These are phyloP conservation scores for Carpinus viminea DNA, from an alignment of 306 rosid species.

Conservation along the genomic window DNA sequence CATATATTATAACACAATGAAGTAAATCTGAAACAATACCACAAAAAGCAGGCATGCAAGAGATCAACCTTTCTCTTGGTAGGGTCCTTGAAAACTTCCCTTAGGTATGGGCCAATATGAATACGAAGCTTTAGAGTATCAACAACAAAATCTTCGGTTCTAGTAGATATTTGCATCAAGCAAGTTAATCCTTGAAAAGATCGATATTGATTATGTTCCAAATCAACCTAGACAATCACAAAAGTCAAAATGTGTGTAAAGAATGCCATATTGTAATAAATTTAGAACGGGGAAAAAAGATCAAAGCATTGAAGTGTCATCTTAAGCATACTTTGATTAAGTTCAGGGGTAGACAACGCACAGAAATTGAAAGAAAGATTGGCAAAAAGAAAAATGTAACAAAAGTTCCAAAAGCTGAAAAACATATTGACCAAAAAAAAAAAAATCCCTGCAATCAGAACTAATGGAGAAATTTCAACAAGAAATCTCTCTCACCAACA, in stretches of 20 bases:
- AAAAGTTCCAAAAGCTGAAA: not conserved
- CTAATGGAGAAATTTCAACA: not conserved
- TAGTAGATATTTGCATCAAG: conserved; percentile 94
- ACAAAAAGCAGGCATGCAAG: not conserved
- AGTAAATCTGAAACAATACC: not conserved
- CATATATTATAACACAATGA: conserved; percentile 25
- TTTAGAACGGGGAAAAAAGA: not conserved
- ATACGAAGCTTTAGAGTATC: conserved; percentile 88
- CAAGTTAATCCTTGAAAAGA: conserved; percentile 97
- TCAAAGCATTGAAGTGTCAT: not conserved
- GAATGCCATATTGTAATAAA: not conserved
- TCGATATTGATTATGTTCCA: conserved; percentile 95
- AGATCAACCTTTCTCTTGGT: conserved; percentile 75
- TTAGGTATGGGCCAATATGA: conserved; percentile 84
- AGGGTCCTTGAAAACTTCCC: conserved; percentile 94
- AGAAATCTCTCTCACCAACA: not conserved
- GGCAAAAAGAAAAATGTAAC: not conserved
- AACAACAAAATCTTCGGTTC: conserved; percentile 85
- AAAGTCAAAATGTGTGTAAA: conserved; percentile 3
- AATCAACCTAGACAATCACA: conserved; percentile 65
- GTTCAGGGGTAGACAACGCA: not conserved
- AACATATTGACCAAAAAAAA: not conserved
- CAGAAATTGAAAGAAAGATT: not conserved
- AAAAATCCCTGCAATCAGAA: not conserved
- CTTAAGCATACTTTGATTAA: not conserved